phyloP scores from a whole-genome alignment of 2,329 filamentous ascomycete species.

The Bipolaris zeicola region DNA sequence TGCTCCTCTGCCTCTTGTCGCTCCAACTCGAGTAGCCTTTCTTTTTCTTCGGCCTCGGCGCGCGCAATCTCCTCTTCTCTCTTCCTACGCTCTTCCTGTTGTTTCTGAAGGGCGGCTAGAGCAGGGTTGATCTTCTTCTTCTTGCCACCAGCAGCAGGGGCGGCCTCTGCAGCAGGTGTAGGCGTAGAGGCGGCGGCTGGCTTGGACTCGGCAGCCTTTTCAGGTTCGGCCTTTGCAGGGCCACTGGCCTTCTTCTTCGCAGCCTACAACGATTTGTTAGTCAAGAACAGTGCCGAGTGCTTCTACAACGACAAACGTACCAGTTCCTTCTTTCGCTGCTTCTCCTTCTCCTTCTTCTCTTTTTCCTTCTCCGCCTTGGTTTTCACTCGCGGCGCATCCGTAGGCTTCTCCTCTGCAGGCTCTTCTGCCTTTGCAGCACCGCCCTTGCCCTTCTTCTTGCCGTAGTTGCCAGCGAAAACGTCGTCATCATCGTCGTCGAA shows the following conservation, averaged over 20 bases:
- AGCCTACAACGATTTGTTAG: conserved; percentile 39
- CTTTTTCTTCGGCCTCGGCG: conserved; percentile 66
- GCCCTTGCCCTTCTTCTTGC: conserved; percentile 70
- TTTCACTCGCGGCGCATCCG: conserved; percentile 64
- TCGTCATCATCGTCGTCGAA: conserved; percentile 73
- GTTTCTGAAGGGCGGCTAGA: conserved; percentile 75
- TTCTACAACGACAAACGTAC: conserved; percentile 54
- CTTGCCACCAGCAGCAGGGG: conserved; percentile 64
- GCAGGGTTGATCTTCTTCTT: conserved; percentile 87
- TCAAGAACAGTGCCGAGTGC: conserved; percentile 1
- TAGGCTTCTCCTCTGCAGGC: conserved; percentile 47
- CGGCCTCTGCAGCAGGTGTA: conserved; percentile 38
- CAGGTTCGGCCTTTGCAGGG: conserved; percentile 50
- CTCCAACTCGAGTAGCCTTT: conserved; percentile 69
- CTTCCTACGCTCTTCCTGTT: conserved; percentile 76
- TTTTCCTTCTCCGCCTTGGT: conserved; percentile 99
- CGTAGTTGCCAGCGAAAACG: conserved; percentile 76
- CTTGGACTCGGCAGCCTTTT: conserved; percentile 51
- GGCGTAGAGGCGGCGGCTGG: conserved; percentile 39
- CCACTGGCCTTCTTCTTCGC: conserved; percentile 64
- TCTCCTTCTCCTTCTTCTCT: conserved; percentile 96
- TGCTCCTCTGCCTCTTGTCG: conserved; percentile 68
- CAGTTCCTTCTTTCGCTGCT: conserved; percentile 98
- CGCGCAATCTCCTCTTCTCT: conserved; percentile 68
- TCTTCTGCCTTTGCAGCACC: conserved; percentile 51